phyloP scores from a whole-genome alignment of 495 filamentous ascomycete genomes.

The Talaromyces stipitatus region DNA sequence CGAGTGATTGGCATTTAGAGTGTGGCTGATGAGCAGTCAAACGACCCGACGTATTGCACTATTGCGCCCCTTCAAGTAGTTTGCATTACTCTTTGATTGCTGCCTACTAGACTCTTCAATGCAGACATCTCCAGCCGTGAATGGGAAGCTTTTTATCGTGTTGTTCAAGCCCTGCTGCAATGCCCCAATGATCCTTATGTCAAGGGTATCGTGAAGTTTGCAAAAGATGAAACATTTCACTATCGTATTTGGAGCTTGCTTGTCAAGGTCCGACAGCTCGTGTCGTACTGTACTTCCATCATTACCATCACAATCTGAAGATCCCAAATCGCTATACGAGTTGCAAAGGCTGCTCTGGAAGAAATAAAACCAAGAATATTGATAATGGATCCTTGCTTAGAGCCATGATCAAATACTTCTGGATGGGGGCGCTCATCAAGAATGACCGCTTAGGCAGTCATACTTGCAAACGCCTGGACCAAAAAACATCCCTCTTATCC shows the following conservation, averaged over 20 bases:
- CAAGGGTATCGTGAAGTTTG: background rate
- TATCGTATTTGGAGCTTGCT: background rate
- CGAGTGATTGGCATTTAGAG: background rate
- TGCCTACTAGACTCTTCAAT: background rate
- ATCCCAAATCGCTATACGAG: background rate
- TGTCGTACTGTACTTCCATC: background rate
- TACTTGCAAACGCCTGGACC: no score
- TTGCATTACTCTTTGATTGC: background rate
- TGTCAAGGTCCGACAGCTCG: background rate
- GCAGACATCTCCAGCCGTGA: background rate
- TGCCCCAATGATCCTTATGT: background rate
- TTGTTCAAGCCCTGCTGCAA: background rate
- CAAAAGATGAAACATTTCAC: background rate
- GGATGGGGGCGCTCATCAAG: no score
- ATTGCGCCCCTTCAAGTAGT: background rate
- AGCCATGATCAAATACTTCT: background rate
- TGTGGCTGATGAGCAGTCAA: background rate
- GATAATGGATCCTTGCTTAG: background rate
- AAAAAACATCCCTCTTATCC: no score
- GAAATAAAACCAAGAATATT: no score
- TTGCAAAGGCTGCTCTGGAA: background rate
- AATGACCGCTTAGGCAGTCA: no score
- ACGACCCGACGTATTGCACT: background rate
- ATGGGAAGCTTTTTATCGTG: background rate
- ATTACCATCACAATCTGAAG: background rate